phyloP scores from a whole-genome alignment of 345 rosid species.

The Gossypium sturtianum region DNA sequence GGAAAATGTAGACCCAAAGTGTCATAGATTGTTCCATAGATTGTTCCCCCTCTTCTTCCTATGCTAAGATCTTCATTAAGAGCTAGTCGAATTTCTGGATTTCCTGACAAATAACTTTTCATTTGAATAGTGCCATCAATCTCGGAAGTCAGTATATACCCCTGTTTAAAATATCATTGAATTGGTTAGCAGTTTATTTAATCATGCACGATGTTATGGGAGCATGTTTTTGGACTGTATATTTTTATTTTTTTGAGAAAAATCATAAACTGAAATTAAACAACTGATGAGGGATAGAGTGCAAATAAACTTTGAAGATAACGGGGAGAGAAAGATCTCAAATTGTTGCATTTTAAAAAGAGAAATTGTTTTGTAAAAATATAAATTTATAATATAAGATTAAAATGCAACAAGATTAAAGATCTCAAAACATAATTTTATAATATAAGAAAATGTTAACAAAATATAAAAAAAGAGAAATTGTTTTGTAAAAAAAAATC shows the following conservation, averaged over 20 bases:
- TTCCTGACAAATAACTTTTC: constrained; percentile 97
- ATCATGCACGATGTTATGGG: neutral
- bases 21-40: constrained; percentile 33
- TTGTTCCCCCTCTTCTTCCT: constrained; percentile 74
- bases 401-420: no score
- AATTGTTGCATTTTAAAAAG: no score
- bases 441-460: no score
- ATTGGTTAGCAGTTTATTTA: neutral
- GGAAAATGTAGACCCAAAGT: no score
- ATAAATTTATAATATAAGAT: no score
- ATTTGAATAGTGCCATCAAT: constrained; percentile 99
- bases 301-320: neutral
- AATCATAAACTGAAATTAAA: neutral
- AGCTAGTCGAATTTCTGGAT: constrained; percentile 94
- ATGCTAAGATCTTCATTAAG: constrained; percentile 89
- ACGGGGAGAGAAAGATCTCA: neutral
- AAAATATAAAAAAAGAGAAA: no score
- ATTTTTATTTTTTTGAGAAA: neutral
- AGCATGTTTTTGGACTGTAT: neutral
- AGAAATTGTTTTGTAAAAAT: no score
- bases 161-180: constrained; percentile 39
- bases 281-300: neutral
- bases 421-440: no score
- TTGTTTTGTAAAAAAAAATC: no score
- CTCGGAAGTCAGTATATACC: constrained; percentile 94